phyloP scores from a whole-genome alignment of 805 yeast species.

The Trichomonascus vanleenenianus region DNA sequence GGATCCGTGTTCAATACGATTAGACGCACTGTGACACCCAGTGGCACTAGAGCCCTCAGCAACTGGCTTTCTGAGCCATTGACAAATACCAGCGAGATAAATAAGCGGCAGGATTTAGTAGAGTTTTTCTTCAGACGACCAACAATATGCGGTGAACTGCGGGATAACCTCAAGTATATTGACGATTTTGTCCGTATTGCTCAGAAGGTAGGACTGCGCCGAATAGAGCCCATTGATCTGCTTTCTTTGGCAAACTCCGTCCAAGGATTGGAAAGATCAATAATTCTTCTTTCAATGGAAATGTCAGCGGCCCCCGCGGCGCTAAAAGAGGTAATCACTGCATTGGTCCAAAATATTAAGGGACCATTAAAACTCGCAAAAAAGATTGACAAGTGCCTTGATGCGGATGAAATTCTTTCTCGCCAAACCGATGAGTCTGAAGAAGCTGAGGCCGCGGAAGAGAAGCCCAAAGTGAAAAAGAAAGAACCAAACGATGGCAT shows the following conservation, averaged over 20 bases:
- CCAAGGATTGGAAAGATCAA: conserved; percentile 28
- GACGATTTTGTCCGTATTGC: conserved; percentile 35
- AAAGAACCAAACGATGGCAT: conserved; percentile 1
- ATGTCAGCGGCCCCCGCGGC: background rate
- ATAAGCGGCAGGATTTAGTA: conserved; percentile 47
- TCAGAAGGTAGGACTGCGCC: conserved; percentile 32
- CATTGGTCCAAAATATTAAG: conserved; percentile 19
- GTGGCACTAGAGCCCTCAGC: conserved; percentile 72
- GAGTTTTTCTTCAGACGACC: conserved; percentile 30
- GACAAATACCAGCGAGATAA: conserved; percentile 48
- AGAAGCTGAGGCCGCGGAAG: background rate
- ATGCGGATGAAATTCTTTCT: conserved; percentile 27
- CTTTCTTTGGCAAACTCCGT: conserved; percentile 38
- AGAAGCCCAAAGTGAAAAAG: conserved; percentile 6
- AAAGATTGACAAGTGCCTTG: conserved; percentile 36
- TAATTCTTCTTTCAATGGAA: background rate
- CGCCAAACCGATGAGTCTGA: background rate
- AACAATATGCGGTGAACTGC: conserved; percentile 29
- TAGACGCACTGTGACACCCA: conserved; percentile 65
- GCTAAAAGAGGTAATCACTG: conserved; percentile 4
- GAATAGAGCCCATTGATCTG: conserved; percentile 39
- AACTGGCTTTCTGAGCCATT: conserved; percentile 83
- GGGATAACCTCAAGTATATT: conserved; percentile 53
- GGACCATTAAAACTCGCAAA: conserved; percentile 31
- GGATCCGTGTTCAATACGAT: conserved; percentile 71